Base-by-base conservation (phyloP, 371 early-diverging fungal species). In the Mortierella sp. region DNA sequence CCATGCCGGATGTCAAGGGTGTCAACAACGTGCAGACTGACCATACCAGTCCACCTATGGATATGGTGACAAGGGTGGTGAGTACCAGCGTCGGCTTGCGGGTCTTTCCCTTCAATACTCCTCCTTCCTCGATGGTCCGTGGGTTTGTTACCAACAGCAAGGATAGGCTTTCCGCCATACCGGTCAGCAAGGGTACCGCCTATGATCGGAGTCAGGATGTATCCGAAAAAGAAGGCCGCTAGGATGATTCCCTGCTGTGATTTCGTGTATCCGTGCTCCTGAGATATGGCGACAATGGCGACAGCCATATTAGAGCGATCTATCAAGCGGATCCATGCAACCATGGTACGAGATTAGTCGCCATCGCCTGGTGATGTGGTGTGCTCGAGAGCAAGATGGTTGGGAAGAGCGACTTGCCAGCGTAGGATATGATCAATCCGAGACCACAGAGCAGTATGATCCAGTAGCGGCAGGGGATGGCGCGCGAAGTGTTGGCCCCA, bases 221-320 rank as follows among this genome's bases (percentile, higher is more conserved):
- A 80, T 10, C 80, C 80, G 40, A 80, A 43, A 21, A 77, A 78
- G 59, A 80, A 80, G 0, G 80, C 17, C 1, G 80, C 68, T n/a
- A 80, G 50, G 37, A 80, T 68, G 4, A 67, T n/a, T 6, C 80
- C 80, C 29, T 77, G 72, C 19, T 71, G 61, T 7, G 61, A 25
- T 29, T 77, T 78, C 25, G 44, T 46, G 40, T 78, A 80, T 19
- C 31, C 40, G 22, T 63, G 67, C 21, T 80, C 80, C 19, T 41
- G 28, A 2, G 72, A 58, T 10, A 80, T 80, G 10, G 71, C 71
- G n/a, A 80, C 80, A 28, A 80, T 72, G 1, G 67, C 72, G 3
- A 80, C 72, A 17, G 80, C 63, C 61, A 80, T 67, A 49, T 80
- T 80, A 9, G 80, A 69, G 14, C 80, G 78, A 34, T 80, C 80